Conservation (phyloP, 495 filamentous ascomycete genomes). For the Hypoxylon lenormandii region DNA sequence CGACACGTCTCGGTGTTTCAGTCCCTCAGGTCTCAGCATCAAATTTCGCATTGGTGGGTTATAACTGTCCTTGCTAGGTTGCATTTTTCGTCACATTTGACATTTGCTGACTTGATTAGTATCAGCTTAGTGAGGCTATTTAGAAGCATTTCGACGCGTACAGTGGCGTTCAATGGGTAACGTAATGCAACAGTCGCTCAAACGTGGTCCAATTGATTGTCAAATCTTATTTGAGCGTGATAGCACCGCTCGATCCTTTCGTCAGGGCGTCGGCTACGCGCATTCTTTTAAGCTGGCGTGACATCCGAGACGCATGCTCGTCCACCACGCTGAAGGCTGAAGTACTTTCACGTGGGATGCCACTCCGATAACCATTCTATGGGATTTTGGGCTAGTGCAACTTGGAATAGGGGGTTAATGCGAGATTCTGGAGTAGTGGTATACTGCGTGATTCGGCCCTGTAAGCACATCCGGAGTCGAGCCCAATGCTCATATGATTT, state of each 20-base stretch:
- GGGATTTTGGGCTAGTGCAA: background rate
- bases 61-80: too few species aligned
- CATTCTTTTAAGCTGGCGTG: background rate
- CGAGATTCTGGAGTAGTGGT: background rate
- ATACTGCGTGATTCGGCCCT: background rate
- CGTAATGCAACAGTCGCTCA: background rate
- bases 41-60: background rate
- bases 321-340: background rate
- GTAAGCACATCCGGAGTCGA: background rate
- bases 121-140: background rate
- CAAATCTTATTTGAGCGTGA: background rate
- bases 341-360: background rate
- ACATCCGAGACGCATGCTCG: background rate
- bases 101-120: background rate
- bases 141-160: background rate
- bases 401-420: background rate
- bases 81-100: background rate
- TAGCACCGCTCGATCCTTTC: background rate
- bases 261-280: background rate
- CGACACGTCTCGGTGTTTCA: background rate
- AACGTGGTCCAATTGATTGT: background rate
- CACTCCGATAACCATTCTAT: background rate
- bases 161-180: background rate
- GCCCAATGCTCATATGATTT: background rate
- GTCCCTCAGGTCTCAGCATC: background rate